phyloP scores from a whole-genome alignment of 441 rosid species.

The Mallotus japonicus region DNA sequence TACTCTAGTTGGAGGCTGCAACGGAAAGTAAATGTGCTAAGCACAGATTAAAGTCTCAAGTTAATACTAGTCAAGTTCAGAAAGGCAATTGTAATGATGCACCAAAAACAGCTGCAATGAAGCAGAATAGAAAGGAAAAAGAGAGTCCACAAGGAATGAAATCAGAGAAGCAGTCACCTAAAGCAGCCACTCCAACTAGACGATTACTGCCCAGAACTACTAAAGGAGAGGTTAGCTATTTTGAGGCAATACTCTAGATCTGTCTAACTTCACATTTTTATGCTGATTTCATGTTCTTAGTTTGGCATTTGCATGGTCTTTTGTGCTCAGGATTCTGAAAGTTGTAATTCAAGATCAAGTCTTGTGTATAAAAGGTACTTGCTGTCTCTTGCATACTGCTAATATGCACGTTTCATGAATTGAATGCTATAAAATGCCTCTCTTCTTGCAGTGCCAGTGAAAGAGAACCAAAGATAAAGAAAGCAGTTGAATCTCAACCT shows the following conservation, averaged over 20 bases:
- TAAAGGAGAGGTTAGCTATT: conserved; percentile 36
- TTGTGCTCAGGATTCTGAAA: conserved; percentile 40
- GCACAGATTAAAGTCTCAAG: conserved; percentile 30
- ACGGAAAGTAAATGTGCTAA: conserved; percentile 24
- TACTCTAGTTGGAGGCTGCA: conserved; percentile 28
- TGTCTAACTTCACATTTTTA: neutral
- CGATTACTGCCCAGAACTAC: conserved; percentile 24
- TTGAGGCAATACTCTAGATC: neutral
- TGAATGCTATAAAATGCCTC: conserved; percentile 12
- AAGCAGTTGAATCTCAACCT: conserved; percentile 39
- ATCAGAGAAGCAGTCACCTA: conserved; percentile 32
- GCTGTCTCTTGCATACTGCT: conserved; percentile 11
- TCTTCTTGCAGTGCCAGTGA: conserved; percentile 37
- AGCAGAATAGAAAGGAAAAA: conserved; percentile 29
- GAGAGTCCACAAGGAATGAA: conserved; percentile 29
- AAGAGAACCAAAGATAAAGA: conserved; percentile 42
- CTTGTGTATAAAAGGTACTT: conserved; percentile 48
- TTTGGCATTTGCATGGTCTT: conserved; percentile 14
- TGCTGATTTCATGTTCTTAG: neutral
- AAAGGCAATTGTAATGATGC: conserved; percentile 21
- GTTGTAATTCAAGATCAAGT: conserved; percentile 32
- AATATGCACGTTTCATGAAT: conserved; percentile 15
- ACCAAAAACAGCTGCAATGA: conserved; percentile 30
- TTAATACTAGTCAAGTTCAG: conserved; percentile 20
- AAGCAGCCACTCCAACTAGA: conserved; percentile 29